Evolutionary conservation across 2,329 filamentous ascomycete species (phyloP).

Genomic region (Clarireedia paspali): DNA sequence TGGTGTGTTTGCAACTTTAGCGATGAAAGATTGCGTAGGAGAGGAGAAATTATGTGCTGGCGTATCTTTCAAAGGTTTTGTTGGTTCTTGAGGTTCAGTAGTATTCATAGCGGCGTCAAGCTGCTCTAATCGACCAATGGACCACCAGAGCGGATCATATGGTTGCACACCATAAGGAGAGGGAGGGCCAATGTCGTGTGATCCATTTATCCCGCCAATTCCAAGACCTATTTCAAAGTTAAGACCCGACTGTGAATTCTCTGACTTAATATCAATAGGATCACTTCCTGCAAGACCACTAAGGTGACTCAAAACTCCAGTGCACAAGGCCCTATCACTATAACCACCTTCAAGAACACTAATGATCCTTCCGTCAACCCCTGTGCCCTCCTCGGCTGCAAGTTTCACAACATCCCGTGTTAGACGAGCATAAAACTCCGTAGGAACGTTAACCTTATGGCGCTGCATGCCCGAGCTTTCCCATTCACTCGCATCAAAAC

Average conservation of each 20-base stretch:
- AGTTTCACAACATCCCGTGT: slow-evolving; percentile 78
- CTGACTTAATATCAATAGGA: slow-evolving; percentile 32
- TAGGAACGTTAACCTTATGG: slow-evolving; percentile 92
- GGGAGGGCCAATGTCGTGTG: slow-evolving; percentile 9
- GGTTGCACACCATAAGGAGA: slow-evolving; percentile 27
- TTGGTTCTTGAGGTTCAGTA: slow-evolving; percentile 40
- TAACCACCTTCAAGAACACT: slow-evolving; percentile 96
- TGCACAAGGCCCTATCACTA: slow-evolving; percentile 82
- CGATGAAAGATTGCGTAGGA: slow-evolving; percentile 79
- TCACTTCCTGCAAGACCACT: slow-evolving; percentile 66
- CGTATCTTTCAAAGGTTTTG: slow-evolving; percentile 43
- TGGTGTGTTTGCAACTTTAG: slow-evolving; percentile 60
- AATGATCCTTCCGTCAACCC: slow-evolving; percentile 76
- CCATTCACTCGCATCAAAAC: slow-evolving; percentile 95
- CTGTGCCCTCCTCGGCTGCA: slow-evolving; percentile 69
- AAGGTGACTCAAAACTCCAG: slow-evolving; percentile 83
- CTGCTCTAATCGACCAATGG: slow-evolving; percentile 53
- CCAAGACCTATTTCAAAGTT: slow-evolving; percentile 51
- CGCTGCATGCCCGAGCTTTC: slow-evolving; percentile 90
- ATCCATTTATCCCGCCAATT: slow-evolving; percentile 35
- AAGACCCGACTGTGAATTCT: slow-evolving; percentile 37
- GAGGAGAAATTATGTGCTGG: slow-evolving; percentile 70
- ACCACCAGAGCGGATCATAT: slow-evolving; percentile 70
- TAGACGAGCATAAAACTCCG: slow-evolving; percentile 89
- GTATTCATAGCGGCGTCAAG: slow-evolving; percentile 55